Evolutionary conservation across 257 asterid genomes (phyloP).

Genomic region (Hygrophila difformis): DNA sequence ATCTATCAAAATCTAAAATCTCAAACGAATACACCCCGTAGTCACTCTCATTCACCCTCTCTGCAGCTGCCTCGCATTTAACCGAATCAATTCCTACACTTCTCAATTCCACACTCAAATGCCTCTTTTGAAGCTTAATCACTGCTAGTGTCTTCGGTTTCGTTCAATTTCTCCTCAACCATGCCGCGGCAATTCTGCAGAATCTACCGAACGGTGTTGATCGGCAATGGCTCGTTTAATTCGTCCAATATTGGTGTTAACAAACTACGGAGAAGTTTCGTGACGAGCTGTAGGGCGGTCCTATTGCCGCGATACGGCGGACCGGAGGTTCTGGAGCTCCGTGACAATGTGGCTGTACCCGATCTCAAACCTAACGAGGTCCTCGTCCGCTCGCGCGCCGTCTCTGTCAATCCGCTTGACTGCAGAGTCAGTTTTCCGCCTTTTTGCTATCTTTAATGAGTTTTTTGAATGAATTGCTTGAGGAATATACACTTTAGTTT

Average conservation of each 20-base stretch:
- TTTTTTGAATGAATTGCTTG: neutral
- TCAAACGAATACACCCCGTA: too few species aligned
- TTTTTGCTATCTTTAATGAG: neutral
- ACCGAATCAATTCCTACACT: too few species aligned
- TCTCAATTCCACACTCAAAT: too few species aligned
- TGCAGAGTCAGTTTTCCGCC: conserved; percentile 45
- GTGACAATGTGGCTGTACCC: conserved; percentile 65
- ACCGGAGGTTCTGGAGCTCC: conserved; percentile 71
- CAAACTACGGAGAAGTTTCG: conserved; percentile 32
- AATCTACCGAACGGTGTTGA: too few species aligned
- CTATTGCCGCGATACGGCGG: conserved; percentile 86
- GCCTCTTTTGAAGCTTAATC: too few species aligned
- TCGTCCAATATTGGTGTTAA: conserved; percentile 23
- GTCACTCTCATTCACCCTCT: too few species aligned
- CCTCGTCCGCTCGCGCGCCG: conserved; percentile 92
- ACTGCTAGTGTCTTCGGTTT: too few species aligned
- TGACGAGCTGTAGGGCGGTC: conserved; percentile 77
- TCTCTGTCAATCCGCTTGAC: conserved; percentile 95
- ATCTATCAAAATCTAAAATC: too few species aligned
- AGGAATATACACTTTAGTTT: too few species aligned
- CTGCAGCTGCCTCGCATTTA: too few species aligned
- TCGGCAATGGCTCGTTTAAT: conserved; percentile 26
- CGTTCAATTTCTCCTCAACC: too few species aligned
- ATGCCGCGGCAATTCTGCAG: too few species aligned
- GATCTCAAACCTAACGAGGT: conserved; percentile 81